These are phyloP conservation scores for Ceratorhiza oryzae-sativae DNA, from an alignment of 1,284 basidiomycete species.

Conservation along the genomic window DNA sequence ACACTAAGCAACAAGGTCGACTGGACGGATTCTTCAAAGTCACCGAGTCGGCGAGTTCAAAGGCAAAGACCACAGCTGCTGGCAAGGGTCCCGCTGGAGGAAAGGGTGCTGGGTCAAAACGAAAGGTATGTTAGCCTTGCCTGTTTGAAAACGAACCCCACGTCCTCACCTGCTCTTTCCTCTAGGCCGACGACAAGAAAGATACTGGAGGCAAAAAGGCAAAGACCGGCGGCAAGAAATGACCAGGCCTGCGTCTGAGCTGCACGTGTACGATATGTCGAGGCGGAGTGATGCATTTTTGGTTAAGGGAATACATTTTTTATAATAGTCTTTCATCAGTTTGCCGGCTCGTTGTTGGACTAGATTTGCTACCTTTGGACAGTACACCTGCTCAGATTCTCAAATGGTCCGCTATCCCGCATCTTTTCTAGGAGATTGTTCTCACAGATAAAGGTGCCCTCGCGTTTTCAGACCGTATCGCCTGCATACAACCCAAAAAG, in stretches of 20 bases:
- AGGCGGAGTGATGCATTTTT: background rate
- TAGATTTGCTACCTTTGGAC: slow-evolving; percentile 1
- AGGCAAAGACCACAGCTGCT: slow-evolving; percentile 49
- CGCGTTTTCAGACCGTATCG: background rate
- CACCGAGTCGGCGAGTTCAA: slow-evolving; percentile 58
- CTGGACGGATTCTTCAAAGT: slow-evolving; percentile 94
- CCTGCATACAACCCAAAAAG: background rate
- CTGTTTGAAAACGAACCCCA: background rate
- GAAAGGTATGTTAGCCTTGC: slow-evolving; percentile 61
- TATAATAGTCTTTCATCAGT: background rate
- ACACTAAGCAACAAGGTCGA: slow-evolving; percentile 93
- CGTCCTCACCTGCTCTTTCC: background rate
- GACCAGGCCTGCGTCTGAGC: background rate
- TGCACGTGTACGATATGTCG: slow-evolving; percentile 3
- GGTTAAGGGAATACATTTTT: background rate
- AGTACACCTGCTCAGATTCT: background rate
- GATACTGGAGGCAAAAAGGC: slow-evolving; percentile 48
- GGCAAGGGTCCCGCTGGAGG: slow-evolving; percentile 42
- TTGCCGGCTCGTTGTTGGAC: background rate
- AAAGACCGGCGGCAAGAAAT: slow-evolving; percentile 46
- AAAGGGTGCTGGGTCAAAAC: slow-evolving; percentile 62
- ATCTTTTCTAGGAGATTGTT: background rate
- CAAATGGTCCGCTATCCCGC: background rate
- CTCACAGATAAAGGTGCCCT: background rate
- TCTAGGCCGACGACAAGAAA: slow-evolving; percentile 47